These are phyloP conservation scores for Leishmania turanica DNA, from an alignment of 208 protist species.

Conservation along the genomic window DNA sequence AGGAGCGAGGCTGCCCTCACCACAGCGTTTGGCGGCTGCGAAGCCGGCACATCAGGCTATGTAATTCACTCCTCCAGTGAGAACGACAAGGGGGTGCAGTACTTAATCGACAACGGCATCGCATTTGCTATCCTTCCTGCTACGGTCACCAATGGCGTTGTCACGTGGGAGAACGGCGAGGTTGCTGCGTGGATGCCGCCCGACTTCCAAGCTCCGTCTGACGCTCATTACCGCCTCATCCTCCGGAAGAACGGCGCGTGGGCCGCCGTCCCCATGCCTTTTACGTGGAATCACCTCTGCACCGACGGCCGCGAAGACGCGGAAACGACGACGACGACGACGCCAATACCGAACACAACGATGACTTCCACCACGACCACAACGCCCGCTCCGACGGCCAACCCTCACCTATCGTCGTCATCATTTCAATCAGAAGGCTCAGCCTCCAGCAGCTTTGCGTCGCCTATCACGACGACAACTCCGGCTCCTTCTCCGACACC, in stretches of 20 bases:
- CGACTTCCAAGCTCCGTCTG: constrained; percentile 17
- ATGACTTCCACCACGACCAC: constrained; percentile 16
- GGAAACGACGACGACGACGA: constrained; percentile 20
- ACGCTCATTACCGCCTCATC: constrained; percentile 32
- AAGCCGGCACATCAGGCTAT: constrained; percentile 21
- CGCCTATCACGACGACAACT: constrained; percentile 2
- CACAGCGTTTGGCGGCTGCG: constrained; percentile 13
- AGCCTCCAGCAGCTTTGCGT: constrained; percentile 13
- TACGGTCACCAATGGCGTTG: constrained; percentile 28
- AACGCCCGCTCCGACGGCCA: not conserved
- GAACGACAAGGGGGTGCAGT: constrained; percentile 41
- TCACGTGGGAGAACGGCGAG: constrained; percentile 43
- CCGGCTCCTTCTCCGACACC: constrained; percentile 10
- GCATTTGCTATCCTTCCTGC: constrained; percentile 41
- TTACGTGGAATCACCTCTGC: constrained; percentile 39
- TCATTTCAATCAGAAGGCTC: constrained; percentile 6
- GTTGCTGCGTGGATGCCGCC: constrained; percentile 36
- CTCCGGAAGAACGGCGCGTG: constrained; percentile 43
- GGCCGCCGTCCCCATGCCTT: constrained; percentile 22
- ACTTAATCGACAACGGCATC: constrained; percentile 29
- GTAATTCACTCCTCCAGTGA: constrained; percentile 26
- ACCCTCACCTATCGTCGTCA: not conserved
- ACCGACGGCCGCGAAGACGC: constrained; percentile 22
- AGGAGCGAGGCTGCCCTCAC: constrained; percentile 19
- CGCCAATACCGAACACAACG: constrained; percentile 8